Conservation (phyloP, 75 land plant species). For the Ceratopteris richardii region DNA sequence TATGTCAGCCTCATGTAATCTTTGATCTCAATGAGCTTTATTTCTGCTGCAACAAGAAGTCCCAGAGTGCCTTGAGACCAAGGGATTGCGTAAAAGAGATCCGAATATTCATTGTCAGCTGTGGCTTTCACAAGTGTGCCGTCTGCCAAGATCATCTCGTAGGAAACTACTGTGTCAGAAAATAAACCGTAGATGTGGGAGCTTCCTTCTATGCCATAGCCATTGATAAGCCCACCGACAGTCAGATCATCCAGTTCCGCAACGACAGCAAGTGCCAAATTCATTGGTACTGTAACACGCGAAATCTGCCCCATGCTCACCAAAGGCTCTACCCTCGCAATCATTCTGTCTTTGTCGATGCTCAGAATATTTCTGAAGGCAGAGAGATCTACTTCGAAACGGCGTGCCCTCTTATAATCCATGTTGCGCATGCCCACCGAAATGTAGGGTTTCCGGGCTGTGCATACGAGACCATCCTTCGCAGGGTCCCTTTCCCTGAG, state of each 20-base stretch:
- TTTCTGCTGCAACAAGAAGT: constrained; percentile 87
- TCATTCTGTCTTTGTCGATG: constrained; percentile 69
- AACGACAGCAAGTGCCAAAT: constrained; percentile 85
- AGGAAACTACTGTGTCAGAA: constrained; percentile 86
- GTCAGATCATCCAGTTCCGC: constrained; percentile 92
- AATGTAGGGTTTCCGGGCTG: constrained; percentile 88
- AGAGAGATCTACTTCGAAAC: constrained; percentile 94
- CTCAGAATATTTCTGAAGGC: constrained; percentile 72
- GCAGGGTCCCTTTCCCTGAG: constrained; percentile 65
- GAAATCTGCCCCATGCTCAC: constrained; percentile 94
- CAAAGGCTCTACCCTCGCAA: constrained; percentile 79
- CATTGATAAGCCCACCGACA: constrained; percentile 90
- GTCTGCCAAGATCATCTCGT: constrained; percentile 77
- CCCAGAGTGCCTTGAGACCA: constrained; percentile 99
- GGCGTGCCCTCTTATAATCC: constrained; percentile 93
- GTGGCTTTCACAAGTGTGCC: constrained; percentile 85
- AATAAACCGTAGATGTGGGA: constrained; percentile 87
- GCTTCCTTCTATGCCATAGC: constrained; percentile 93
- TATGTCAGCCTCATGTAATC: constrained; percentile 89
- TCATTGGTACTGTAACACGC: constrained; percentile 78
- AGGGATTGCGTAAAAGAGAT: constrained; percentile 89
- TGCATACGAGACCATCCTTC: constrained; percentile 95
- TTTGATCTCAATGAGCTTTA: constrained; percentile 78
- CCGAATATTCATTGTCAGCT: constrained; percentile 77
- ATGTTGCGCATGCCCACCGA: constrained; percentile 99